Evolutionary conservation across 768 basidiomycete genomes (phyloP), one percentile per base, ranked within the genome.

Genomic region (Lactarius akahatsu): DNA sequence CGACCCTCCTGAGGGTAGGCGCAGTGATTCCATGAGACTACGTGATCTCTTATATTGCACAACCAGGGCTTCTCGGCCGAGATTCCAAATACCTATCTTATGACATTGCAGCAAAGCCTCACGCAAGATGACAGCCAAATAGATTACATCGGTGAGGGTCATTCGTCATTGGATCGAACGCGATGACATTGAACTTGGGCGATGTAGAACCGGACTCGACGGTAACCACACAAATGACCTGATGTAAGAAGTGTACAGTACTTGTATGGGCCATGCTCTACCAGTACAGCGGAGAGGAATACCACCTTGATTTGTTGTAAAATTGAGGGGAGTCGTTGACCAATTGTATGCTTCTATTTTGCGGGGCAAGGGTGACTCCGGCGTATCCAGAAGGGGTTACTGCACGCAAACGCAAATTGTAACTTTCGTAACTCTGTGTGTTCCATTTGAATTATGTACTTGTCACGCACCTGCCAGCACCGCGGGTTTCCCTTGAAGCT

Each of bases 91-190:
- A 16, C 61, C 4, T 77, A 72, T 69, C 71, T 84, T 16, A 13
- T 56, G 34, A 65, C 72, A 36, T 74, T 83, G 54, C 74, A 81
- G 28, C 28, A 63, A 73, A 65, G 78, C 41, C 70, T 74, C 36
- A 74, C 50, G 11, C n/a, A 23, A 28, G 9, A 0, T 28, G 70
- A 69, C 34, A 76, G 72, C 58, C 59, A 76, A 61, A 79, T 84
- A 65, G 77, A 79, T 64, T 84, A 81, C 74, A 82, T 84, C 65
- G 83, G 84, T 84, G 54, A 11, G 78, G 6, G 8, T 10, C 30
- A 40, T 8, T 11, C 34, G 72, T 26, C 20, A 23, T 16, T 9
- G 9, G 32, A 56, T 43, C 28, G 30, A 28, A 32, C 34, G 30
- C 50, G 20, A 20, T 20, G 28, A 45, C 47, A 26, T 20, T 69